Conservation (phyloP, 495 filamentous ascomycete genomes). For the Parachaetomium inaequale region DNA sequence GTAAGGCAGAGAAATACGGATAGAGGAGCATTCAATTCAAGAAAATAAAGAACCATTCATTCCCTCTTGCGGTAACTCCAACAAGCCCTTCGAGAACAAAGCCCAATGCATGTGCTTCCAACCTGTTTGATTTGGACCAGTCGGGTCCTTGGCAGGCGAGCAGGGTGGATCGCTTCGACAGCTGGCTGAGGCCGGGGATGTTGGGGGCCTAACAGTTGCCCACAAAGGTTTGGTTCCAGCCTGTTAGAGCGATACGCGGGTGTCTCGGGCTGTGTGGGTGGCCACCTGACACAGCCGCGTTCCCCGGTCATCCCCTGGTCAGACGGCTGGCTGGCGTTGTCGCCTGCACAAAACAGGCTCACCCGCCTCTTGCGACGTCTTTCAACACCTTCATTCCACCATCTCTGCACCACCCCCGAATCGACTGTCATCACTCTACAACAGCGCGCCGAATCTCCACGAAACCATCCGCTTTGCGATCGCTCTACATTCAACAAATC, state of each 20-base stretch:
- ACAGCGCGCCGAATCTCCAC: constrained; percentile 13
- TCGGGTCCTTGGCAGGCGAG: background rate
- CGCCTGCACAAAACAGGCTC: constrained; percentile 32
- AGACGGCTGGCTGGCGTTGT: constrained; percentile 23
- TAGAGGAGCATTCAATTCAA: background rate
- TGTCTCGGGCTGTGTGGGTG: background rate
- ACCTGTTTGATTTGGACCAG: background rate
- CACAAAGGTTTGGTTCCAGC: background rate
- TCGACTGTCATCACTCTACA: constrained; percentile 15
- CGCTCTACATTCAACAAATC: background rate
- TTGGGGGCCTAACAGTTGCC: background rate
- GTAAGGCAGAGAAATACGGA: background rate
- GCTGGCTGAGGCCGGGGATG: background rate
- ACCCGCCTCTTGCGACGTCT: constrained; percentile 21
- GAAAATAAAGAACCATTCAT: background rate
- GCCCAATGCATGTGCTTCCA: background rate
- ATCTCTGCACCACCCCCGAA: constrained; percentile 23
- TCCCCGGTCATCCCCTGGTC: constrained; percentile 25
- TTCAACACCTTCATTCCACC: constrained; percentile 24
- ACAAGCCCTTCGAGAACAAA: background rate
- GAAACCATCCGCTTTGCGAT: background rate
- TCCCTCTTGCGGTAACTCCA: background rate
- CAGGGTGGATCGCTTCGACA: background rate
- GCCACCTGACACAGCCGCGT: constrained; percentile 23
- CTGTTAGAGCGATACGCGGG: background rate